Evolutionary conservation across 192 early-diverging fungal species (phyloP), one percentile per base, ranked within the genome.

Genomic region (Podila verticillata): DNA sequence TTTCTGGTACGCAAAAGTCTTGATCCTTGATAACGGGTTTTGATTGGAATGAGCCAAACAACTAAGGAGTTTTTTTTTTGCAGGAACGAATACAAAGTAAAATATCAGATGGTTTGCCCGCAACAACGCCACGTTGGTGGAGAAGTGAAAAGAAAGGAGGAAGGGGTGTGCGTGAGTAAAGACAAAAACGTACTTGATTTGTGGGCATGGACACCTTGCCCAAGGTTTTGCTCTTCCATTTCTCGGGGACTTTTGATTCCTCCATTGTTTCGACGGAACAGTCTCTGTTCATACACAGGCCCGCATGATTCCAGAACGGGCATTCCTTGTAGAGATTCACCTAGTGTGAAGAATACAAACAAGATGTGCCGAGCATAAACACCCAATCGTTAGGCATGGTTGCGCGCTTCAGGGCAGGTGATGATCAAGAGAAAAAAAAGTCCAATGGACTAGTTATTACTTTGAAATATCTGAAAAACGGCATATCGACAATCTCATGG

Each of bases 401-500:
- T 44, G 13, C 7, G 13, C 39, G 39, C 39, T 7, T 15, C 13
- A 44, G 13, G n/a, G 28, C 34, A 48, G 44, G 22, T 26, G 24
- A 54, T 54, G n/a, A n/a, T 10, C 7, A 24, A 8, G 15, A 68
- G 61, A 10, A 26, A 48, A 73, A 4, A 57, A 69, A 60, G 22
- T 2, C 6, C 9, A n/a, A 5, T 36, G 20, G 65, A 17, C 0
- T 39, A 12, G 20, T 24, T 20, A 30, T 64, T 77, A 95, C 94
- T 83, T 93, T 95, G 74, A 93, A 96, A 81, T 97, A 97, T 61
- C 94, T 84, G 83, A 98, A 99, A 82, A 96, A 98, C 12, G 88
- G 89, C 36, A 96, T 94, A 30, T 88, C 85, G 24, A 96, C 91
- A n/a, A 99, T 87, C 57, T 91, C 86, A 32, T 89, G 77, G 48